These are phyloP conservation scores for Stagonosporopsis chrysanthemi DNA, from an alignment of 2,329 filamentous ascomycete genomes.

Conservation along the genomic window DNA sequence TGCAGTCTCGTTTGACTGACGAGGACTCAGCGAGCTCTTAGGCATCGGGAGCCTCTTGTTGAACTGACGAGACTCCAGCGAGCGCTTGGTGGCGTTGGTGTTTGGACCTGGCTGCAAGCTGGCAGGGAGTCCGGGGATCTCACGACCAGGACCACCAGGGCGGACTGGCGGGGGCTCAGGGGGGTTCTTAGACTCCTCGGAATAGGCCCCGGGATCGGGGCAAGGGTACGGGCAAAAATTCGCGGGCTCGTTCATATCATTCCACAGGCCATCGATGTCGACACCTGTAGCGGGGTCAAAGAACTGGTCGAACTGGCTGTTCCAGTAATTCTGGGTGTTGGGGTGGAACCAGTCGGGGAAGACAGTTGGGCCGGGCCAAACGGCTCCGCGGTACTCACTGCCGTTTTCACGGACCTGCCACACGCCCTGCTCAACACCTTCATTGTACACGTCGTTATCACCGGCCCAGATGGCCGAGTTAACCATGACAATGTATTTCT, in stretches of 20 bases:
- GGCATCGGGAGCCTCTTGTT: conserved; percentile 6
- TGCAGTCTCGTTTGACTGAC: conserved; percentile 44
- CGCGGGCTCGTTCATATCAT: conserved; percentile 50
- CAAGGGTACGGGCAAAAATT: conserved; percentile 58
- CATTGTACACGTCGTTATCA: conserved; percentile 64
- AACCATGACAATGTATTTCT: conserved; percentile 81
- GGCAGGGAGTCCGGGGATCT: conserved; percentile 72
- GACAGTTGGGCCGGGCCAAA: conserved; percentile 77
- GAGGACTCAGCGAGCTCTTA: conserved; percentile 24
- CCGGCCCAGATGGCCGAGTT: conserved; percentile 67
- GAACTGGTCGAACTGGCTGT: conserved; percentile 70
- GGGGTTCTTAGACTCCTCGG: conserved; percentile 59
- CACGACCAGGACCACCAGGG: conserved; percentile 61
- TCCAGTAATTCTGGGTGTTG: conserved; percentile 72
- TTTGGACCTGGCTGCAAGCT: conserved; percentile 66
- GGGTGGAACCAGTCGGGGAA: conserved; percentile 80
- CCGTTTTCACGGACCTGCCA: conserved; percentile 65
- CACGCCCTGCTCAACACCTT: conserved; percentile 64
- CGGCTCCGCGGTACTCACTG: conserved; percentile 67
- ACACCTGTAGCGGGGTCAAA: conserved; percentile 70
- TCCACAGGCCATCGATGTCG: conserved; percentile 77
- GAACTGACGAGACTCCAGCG: conserved; percentile 15
- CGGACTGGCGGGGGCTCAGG: conserved; percentile 71
- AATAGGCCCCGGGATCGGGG: conserved; percentile 47
- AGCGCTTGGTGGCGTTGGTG: conserved; percentile 25